Evolutionary conservation across 2,329 filamentous ascomycete genomes (phyloP), one percentile per base, ranked within the genome.

Genomic region (Calonectria pauciramosa): DNA sequence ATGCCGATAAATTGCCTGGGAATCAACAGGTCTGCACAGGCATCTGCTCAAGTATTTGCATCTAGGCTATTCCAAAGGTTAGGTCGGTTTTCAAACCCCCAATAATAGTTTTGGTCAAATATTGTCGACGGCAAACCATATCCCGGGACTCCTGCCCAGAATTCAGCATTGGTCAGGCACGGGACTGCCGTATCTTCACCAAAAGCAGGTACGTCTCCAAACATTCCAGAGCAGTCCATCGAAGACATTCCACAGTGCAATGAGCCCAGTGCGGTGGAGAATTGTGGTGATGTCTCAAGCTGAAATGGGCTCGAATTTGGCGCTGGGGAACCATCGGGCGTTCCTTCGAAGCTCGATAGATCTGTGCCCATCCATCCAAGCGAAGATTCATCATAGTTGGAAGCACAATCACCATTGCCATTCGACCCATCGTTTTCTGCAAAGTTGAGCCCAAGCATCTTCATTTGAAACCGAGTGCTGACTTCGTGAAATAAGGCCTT

Each of bases 261-360:
- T 10, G 14, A 10, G 1, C 16, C 51, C 6, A 20, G 51, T 20
- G 51, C 14, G 3, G 9, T 14, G 10, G 28, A 5, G 8, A 18
- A 8, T 11, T 30, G 18, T 11, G 51, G 2, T 32, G 16, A 4
- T n/a, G 51, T 32, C 7, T 32, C 51, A 20, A 20, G 14, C 28
- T 54, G 5, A n/a, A 30, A 32, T 8, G 6, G 32, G 26, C 18
- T 14, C 7, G 26, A 20, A 13, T 47, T 18, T 23, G 20, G 10
- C 14, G 4, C 9, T 0, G 28, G 18, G 9, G 7, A 32, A 4
- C 9, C 26, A 20, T 18, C 7, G 6, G 10, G 0, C 2, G 8
- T 10, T 30, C 16, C 26, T 32, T 5, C 26, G 10, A 20, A 20
- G 8, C 1, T 32, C 3, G 28, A 32, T 7, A 14, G 28, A 30